Base-by-base conservation (phyloP, 2,329 filamentous ascomycete species). In the Paramyrothecium roridum region DNA sequence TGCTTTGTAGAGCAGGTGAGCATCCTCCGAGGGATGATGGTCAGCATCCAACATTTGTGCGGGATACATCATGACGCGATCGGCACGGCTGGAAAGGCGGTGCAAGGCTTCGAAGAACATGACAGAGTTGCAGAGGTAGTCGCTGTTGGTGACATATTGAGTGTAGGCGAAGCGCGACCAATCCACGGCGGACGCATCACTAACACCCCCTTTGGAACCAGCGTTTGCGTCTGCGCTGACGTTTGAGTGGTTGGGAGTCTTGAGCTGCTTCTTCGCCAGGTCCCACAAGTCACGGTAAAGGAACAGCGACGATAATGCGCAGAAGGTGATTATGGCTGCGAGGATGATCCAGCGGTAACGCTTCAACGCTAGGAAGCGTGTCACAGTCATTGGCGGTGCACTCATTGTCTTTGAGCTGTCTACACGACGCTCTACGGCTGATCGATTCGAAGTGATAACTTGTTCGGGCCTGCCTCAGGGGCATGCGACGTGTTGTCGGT, bases 71-170 rank as follows among this genome's bases (percentile, higher is more conserved):
- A 80, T 68, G 20, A 79, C 67, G 3, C 74, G 69, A 30, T 76
- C 72, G 17, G 76, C 73, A 56, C 70, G 73, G 58, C 73, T 78
- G 3, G 67, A 64, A 0, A 79, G 61, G 3, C 68, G 64, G 20
- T 70, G 61, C 7, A 80, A 57, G 8, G 67, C 71, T 58, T 78
- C 76, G 56, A 80, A 78, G 4, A 80, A 66, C 76, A 80, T 78
- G 51, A 80, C 66, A 1, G 76, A 74, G 60, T 78, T 79, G 58
- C 77, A 80, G 3, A 80, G 67, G 59, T 78, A 76, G 2, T 73
- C 70, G 34, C 65, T 64, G 46, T 73, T 69, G 3, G 77, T 80
- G 52, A 73, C 77, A 66, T 80, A 80, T 62, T 77, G 75, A 2
- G 72, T 71, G 56, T 80, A 79, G 1, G 77, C 77, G 53, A 72